A percentile compares a stretch with the other conserved stretches of the same genome.
Evolutionary conservation across 306 rosid genomes (phyloP).

Genomic region (Comarum palustre): DNA sequence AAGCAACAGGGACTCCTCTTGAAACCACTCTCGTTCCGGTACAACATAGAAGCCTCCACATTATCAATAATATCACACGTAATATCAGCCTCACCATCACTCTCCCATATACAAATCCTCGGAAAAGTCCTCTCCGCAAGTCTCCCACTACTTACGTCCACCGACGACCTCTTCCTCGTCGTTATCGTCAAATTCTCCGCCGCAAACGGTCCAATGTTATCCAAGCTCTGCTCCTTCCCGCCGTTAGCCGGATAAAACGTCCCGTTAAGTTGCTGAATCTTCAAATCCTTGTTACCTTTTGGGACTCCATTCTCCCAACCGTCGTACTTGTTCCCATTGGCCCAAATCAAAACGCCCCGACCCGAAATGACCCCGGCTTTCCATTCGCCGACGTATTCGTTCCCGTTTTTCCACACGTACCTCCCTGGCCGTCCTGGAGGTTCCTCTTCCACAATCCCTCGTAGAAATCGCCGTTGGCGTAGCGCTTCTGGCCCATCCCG

Average conservation of each 20-base stretch:
- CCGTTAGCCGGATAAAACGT: conserved; percentile 52
- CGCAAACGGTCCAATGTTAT: conserved; percentile 32
- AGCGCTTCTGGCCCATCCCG: conserved; percentile 70
- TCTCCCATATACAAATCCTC: conserved; percentile 93
- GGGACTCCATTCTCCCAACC: conserved; percentile 93
- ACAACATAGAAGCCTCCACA: conserved; percentile 81
- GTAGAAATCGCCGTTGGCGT: conserved; percentile 75
- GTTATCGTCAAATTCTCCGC: conserved; percentile 45
- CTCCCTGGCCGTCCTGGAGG: conserved; percentile 73
- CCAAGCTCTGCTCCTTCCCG: conserved; percentile 34
- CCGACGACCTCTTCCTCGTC: conserved; percentile 63
- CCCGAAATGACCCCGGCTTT: conserved; percentile 75
- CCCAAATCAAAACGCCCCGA: conserved; percentile 66
- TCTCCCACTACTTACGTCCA: conserved; percentile 54
- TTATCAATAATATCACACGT: conserved; percentile 89
- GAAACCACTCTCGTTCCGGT: conserved; percentile 33
- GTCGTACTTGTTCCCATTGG: conserved; percentile 75
- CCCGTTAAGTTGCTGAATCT: conserved; percentile 55
- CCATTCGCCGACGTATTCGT: conserved; percentile 85
- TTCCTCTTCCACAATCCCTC: conserved; percentile 81
- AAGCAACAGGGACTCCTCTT: conserved; percentile 47
- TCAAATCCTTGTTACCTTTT: conserved; percentile 62
- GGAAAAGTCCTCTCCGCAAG: conserved; percentile 61
- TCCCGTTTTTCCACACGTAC: conserved; percentile 86
- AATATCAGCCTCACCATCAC: conserved; percentile 89